Percentiles rank a stretch among this genome's conserved stretches.
phyloP scores from a whole-genome alignment of 1,284 basidiomycete genomes.

The Testicularia cyperi region DNA sequence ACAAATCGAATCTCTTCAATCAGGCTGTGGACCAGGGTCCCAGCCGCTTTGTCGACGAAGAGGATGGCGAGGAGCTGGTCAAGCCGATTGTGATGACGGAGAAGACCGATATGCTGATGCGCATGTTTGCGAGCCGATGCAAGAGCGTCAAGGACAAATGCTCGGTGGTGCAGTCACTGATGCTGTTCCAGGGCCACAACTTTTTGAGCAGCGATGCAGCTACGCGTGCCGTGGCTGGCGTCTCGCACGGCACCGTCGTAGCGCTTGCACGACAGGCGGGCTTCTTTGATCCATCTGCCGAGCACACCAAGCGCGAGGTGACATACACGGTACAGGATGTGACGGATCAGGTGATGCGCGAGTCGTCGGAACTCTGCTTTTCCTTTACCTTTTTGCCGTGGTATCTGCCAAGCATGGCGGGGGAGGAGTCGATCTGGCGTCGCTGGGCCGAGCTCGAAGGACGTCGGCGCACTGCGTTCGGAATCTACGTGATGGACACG shows the following conservation, averaged over 20 bases:
- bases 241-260: constrained; percentile 40
- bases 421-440: constrained; percentile 44
- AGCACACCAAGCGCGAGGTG: constrained; percentile 21
- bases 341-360: constrained; percentile 17
- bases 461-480: constrained; percentile 39
- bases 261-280: constrained; percentile 44
- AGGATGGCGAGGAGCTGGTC: constrained; percentile 49
- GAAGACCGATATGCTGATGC: constrained; percentile 50
- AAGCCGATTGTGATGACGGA: constrained; percentile 51
- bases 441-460: constrained; percentile 50
- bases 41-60: constrained; percentile 35
- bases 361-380: constrained; percentile 31
- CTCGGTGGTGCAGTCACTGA: constrained; percentile 48
- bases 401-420: constrained; percentile 22
- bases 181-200: constrained; percentile 47
- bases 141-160: constrained; percentile 40
- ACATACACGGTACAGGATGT: constrained; percentile 31
- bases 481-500: constrained; percentile 47
- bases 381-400: constrained; percentile 33
- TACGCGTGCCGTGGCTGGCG: constrained; percentile 32
- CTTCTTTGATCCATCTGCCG: constrained; percentile 39
- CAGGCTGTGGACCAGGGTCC: constrained; percentile 9
- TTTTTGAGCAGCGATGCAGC: constrained; percentile 41
- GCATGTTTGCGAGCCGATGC: constrained; percentile 40
- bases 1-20: constrained; percentile 1